Base-by-base conservation (phyloP, 768 basidiomycete genomes). In the Mycena sanguinolenta region DNA sequence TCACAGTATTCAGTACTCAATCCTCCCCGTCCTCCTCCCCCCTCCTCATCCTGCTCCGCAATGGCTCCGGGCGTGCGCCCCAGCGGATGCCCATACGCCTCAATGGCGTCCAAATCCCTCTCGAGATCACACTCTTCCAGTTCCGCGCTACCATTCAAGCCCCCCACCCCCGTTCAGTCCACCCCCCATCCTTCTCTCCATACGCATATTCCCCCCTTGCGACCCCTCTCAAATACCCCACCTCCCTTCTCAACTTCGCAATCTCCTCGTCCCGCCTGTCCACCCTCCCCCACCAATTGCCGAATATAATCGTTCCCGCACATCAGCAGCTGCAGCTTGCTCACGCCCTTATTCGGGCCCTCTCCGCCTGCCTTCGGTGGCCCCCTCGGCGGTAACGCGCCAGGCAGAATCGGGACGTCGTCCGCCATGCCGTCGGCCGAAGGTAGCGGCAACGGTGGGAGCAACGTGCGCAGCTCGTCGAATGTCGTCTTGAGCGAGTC, bases 401-500 rank as follows among this genome's bases (percentile, higher is more conserved):
- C 96, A 9, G 96, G 96, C 2, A 96, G 86, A 4, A 92, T 82
- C 0, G 94, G 92, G 74, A 4, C 4, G 10, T 94, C 92, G 75
- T 91, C 86, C 65, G 89, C 89, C 0, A 91, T 34, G 32, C 32
- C 90, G 72, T 95, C 93, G 0, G 90, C 93, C 0, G 90, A 89
- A 2, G 95, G 91, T 1, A 95, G 84, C 13, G 95, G 92, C 74
- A 98, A 94, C 9, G 95, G 94, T 1, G 98, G 98, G 0, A 99
- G 87, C 19, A 99, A 85, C 21, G 84, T 79, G 19, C 95, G 92
- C 14, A 96, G 85, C 63, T 95, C 94, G 74, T 96, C 94, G 75
- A 93, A 99, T 4, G 96, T 95, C 19, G 93, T 91, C 83, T 99
- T 99, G 69, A 99, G 89, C 52, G 95, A 96, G 81, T 99, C 97